phyloP scores from a whole-genome alignment of 768 basidiomycete genomes.

The Gymnopilus dilepis region DNA sequence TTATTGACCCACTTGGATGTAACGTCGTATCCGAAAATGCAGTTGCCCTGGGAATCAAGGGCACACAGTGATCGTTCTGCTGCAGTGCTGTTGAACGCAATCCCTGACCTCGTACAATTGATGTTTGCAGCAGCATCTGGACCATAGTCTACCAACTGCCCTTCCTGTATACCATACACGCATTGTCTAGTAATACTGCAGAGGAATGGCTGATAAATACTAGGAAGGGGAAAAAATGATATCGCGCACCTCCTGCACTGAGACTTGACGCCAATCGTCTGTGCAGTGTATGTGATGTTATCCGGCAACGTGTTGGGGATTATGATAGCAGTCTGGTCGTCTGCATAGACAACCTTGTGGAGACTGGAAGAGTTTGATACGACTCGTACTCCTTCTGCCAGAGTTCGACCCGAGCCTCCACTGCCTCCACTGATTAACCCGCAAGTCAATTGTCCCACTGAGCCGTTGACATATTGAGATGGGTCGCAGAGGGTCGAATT shows the following conservation, averaged over 20 bases:
- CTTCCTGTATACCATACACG: neutral
- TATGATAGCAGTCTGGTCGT: constrained; percentile 11
- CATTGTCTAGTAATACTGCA: constrained; percentile 12
- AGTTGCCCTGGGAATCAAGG: constrained; percentile 7
- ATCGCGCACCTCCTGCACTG: constrained; percentile 2
- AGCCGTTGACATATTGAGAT: neutral
- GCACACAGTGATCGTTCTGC: neutral
- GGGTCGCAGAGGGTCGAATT: neutral
- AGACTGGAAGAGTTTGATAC: constrained; percentile 10
- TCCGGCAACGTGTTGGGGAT: constrained; percentile 4
- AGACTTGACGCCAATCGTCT: constrained; percentile 11
- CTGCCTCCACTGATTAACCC: constrained; percentile 1
- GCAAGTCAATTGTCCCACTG: neutral
- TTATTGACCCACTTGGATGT: constrained; percentile 4
- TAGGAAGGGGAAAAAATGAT: neutral
- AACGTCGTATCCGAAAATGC: neutral
- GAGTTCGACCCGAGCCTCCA: neutral
- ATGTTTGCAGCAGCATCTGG: constrained; percentile 3
- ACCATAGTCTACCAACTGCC: constrained; percentile 4
- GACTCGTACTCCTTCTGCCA: constrained; percentile 10
- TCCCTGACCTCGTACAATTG: constrained; percentile 8
- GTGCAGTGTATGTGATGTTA: constrained; percentile 10
- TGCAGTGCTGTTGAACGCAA: constrained; percentile 6
- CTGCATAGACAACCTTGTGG: constrained; percentile 7
- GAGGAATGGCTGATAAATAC: neutral